phyloP scores from a whole-genome alignment of 2,329 filamentous ascomycete species.

The Rhexocercosporidium sp. region DNA sequence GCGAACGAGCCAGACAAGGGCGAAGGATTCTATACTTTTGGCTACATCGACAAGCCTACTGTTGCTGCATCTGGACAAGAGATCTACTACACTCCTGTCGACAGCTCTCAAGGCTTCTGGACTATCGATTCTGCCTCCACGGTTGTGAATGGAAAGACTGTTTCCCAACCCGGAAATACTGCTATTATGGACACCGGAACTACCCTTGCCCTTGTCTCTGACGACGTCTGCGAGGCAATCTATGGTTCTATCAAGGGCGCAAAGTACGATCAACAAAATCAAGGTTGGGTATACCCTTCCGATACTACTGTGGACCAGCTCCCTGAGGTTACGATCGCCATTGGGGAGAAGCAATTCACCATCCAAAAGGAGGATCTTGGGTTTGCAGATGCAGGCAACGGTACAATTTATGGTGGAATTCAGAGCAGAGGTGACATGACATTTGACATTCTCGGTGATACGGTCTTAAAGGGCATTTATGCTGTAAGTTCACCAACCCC shows the following conservation, averaged over 20 bases:
- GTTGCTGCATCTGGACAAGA: constrained; percentile 58
- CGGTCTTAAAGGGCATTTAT: constrained; percentile 64
- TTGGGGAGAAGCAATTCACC: constrained; percentile 63
- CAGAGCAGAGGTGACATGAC: constrained; percentile 58
- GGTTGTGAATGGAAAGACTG: constrained; percentile 60
- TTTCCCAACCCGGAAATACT: constrained; percentile 59
- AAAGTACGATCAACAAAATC: constrained; percentile 57
- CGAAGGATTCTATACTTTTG: constrained; percentile 74
- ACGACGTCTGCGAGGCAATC: constrained; percentile 63
- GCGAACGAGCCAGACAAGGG: constrained; percentile 47
- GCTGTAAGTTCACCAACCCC: constrained; percentile 49
- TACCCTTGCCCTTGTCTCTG: constrained; percentile 68
- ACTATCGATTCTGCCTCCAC: constrained; percentile 62
- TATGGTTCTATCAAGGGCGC: constrained; percentile 69
- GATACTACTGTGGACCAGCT: constrained; percentile 56
- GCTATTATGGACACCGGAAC: constrained; percentile 77
- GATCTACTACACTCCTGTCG: constrained; percentile 64
- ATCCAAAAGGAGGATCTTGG: constrained; percentile 64
- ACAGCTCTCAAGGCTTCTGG: constrained; percentile 73
- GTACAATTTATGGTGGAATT: constrained; percentile 63
- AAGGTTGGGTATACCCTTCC: constrained; percentile 69
- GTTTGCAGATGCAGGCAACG: constrained; percentile 58
- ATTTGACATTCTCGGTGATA: constrained; percentile 64
- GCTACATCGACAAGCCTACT: constrained; percentile 69
- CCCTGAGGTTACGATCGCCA: constrained; percentile 65